Percentiles rank a stretch among this genome's conserved stretches.
phyloP scores from a whole-genome alignment of 495 filamentous ascomycete species.

The Penicillium subrubescens region DNA sequence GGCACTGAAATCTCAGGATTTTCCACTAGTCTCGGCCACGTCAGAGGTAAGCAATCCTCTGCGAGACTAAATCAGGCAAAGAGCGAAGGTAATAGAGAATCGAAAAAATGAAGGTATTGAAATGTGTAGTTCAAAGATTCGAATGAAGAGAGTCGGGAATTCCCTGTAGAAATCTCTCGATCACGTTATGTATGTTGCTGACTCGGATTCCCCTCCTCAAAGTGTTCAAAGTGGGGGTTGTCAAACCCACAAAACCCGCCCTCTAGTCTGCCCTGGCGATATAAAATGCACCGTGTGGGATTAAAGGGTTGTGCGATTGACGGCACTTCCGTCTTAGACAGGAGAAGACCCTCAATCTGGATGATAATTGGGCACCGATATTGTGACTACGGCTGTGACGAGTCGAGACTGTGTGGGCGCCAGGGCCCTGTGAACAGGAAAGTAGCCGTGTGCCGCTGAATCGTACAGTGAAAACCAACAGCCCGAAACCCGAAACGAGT shows the following conservation, averaged over 20 bases:
- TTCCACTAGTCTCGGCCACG: conserved; percentile 32
- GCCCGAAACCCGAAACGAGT: conserved; percentile 13
- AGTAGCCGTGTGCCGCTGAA: conserved; percentile 7
- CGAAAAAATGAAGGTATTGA: background rate
- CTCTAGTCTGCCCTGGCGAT: conserved; percentile 19
- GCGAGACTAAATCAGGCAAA: conserved; percentile 15
- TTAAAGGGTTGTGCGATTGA: conserved; percentile 36
- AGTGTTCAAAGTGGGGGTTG: conserved; percentile 21
- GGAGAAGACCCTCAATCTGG: conserved; percentile 18
- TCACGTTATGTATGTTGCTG: conserved; percentile 16
- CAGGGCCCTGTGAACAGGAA: conserved; percentile 18
- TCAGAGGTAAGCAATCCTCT: conserved; percentile 25
- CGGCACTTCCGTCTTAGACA: conserved; percentile 27
- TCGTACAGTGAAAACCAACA: conserved; percentile 20
- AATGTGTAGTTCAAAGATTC: background rate
- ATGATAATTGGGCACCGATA: conserved; percentile 32
- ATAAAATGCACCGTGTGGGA: conserved; percentile 26
- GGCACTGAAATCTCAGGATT: conserved; percentile 23
- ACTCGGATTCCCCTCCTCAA: conserved; percentile 20
- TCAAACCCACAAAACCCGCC: conserved; percentile 1
- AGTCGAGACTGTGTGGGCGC: conserved; percentile 23
- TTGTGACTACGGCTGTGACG: conserved; percentile 25
- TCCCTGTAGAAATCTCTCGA: conserved; percentile 5
- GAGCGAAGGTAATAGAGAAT: conserved; percentile 6
- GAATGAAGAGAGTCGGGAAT: conserved; percentile 12